Evolutionary conservation across 768 basidiomycete genomes (phyloP), one percentile per base, ranked within the genome.

Genomic region (Cubamyces sp.): DNA sequence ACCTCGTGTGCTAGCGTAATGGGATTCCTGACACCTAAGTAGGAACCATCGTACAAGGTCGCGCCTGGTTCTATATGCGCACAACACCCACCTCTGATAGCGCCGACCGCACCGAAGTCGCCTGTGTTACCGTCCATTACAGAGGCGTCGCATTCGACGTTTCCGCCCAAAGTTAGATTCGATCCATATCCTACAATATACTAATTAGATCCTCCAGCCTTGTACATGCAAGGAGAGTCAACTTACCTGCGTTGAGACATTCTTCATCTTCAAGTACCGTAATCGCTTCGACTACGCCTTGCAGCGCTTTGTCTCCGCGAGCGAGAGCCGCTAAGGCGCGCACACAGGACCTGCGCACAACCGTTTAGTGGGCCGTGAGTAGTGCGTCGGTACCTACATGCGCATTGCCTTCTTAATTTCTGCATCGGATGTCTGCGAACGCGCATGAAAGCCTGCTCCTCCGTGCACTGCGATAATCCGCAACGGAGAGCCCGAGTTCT

Each of bases 71-170:
- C 34, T 6, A 18, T 19, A 8, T 40, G 7, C 8, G 43, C 42
- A 45, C 2, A 45, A n/a, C 5, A 34, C 60, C 21, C 67, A 87
- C 90, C 89, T 71, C 87, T 79, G 28, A 90, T 79, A 3, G 91
- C 92, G 46, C 89, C 92, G 18, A 87, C 82, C 65, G 87, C 85
- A 26, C 90, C 92, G 70, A 90, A 94, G n/a, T 75, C 73, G 21
- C 73, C 69, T 0, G 73, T 71, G 3, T 72, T 74, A 23, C 82
- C 82, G 21, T 77, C 75, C 86, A 91, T 90, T 58, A 93, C 77
- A 14, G 89, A 81, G 8, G 92, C 91, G 67, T 94, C 92, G 67
- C 92, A 93, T 74, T 94, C 92, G 18, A 92, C 91, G 2, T 76
- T 77, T 15, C 92, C 91, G n/a, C 83, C 78, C 3, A 87, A 64